These are phyloP conservation scores for Gypsophila paniculata DNA, from an alignment of 179 eudicot genomes.

Conservation along the genomic window DNA sequence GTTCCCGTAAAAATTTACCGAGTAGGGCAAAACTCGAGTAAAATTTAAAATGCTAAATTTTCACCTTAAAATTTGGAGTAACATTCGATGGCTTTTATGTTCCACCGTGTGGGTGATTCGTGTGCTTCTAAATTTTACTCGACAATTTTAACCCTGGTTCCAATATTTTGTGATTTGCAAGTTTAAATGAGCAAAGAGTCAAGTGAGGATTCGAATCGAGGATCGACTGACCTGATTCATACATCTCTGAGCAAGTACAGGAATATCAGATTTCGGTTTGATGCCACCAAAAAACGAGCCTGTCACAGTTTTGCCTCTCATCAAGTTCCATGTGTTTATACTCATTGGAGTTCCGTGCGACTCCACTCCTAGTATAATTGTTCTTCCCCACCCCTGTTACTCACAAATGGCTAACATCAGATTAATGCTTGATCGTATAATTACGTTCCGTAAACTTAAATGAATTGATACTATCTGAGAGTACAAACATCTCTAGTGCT, in stretches of 20 bases:
- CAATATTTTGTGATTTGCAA: neutral
- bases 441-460: neutral
- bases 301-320: constrained; percentile 41
- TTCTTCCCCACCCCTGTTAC: constrained; percentile 60
- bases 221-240: constrained; percentile 40
- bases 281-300: constrained; percentile 65
- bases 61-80: too few species aligned
- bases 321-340: constrained; percentile 30
- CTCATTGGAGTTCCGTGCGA: constrained; percentile 37
- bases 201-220: too few species aligned
- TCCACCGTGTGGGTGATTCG: too few species aligned
- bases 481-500: constrained; percentile 50
- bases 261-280: constrained; percentile 65
- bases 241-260: constrained; percentile 45
- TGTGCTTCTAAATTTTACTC: too few species aligned
- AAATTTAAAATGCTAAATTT: too few species aligned
- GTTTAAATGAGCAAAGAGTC: neutral
- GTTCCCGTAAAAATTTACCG: too few species aligned
- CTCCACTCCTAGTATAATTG: constrained; percentile 64
- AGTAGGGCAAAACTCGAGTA: too few species aligned
- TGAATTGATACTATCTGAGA: neutral
- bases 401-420: neutral
- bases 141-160: too few species aligned
- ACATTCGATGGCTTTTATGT: too few species aligned
- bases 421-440: neutral